A percentile compares a stretch with the other conserved stretches of the same genome.
Evolutionary conservation across 2,329 filamentous ascomycete genomes (phyloP).

Genomic region (Xylaria polymorpha): DNA sequence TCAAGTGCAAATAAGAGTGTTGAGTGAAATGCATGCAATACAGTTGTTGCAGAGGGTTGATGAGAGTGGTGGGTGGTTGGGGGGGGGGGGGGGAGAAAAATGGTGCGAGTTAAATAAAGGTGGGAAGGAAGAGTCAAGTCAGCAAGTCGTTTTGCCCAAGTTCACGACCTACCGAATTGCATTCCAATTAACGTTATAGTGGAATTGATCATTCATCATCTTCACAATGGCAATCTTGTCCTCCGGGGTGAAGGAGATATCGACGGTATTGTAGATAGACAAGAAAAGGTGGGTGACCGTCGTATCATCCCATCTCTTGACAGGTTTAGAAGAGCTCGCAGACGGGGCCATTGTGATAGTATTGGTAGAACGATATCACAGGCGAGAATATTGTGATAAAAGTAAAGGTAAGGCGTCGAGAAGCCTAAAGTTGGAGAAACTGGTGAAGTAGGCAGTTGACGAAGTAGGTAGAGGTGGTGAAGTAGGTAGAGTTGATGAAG

Average conservation of each 20-base stretch:
- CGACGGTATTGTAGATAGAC: slow-evolving; percentile 39
- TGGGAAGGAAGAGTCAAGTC: slow-evolving; percentile 19
- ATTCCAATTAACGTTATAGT: slow-evolving; percentile 50
- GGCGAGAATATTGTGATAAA: neutral
- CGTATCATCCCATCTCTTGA: slow-evolving; percentile 40
- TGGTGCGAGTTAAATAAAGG: neutral
- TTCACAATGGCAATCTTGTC: slow-evolving; percentile 41
- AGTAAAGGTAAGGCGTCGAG: neutral
- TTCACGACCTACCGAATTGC: slow-evolving; percentile 51
- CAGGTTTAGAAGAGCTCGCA: neutral
- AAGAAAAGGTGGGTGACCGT: slow-evolving; percentile 42
- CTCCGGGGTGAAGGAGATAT: slow-evolving; percentile 38
- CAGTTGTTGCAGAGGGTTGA: neutral
- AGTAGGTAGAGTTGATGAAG: neutral
- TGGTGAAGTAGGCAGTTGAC: neutral
- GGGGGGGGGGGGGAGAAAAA: neutral
- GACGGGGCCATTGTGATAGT: slow-evolving; percentile 25
- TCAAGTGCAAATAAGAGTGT: neutral
- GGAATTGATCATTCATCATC: slow-evolving; percentile 40
- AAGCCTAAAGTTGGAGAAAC: neutral
- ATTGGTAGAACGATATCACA: neutral
- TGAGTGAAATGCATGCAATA: neutral
- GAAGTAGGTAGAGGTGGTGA: neutral
- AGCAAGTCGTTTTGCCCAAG: slow-evolving; percentile 21
- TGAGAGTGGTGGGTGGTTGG: neutral